Evolutionary conservation across 352 stramenopile genomes (phyloP).

Genomic region (Peronospora belbahrii): DNA sequence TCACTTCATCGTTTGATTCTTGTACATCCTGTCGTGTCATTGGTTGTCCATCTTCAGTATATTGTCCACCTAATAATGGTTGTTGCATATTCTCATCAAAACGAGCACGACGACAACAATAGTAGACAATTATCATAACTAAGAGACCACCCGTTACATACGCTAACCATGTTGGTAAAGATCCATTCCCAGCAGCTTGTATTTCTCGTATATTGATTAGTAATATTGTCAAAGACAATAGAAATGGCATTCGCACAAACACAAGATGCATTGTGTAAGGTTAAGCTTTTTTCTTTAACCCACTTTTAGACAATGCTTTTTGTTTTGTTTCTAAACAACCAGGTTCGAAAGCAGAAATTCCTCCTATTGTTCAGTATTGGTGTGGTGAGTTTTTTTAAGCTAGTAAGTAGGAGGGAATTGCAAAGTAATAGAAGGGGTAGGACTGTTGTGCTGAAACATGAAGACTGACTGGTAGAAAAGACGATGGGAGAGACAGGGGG

Average conservation of each 20-base stretch:
- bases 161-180: conserved; percentile 71
- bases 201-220: too few species aligned
- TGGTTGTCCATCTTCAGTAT: conserved; percentile 81
- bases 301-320: too few species aligned
- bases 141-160: conserved; percentile 78
- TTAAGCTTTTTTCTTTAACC: too few species aligned
- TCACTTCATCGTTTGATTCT: conserved; percentile 74
- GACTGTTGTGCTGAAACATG: conserved; percentile 19
- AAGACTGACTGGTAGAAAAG: conserved; percentile 11
- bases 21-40: conserved; percentile 84
- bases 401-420: conserved; percentile 1
- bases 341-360: too few species aligned
- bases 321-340: too few species aligned
- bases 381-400: too few species aligned
- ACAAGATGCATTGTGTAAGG: too few species aligned
- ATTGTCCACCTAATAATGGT: conserved; percentile 74
- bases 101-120: conserved; percentile 76
- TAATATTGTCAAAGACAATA: too few species aligned
- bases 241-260: too few species aligned
- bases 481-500: conserved; percentile 8
- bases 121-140: conserved; percentile 86
- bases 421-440: conserved; percentile 8
- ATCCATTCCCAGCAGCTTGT: conserved; percentile 32
- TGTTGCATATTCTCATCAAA: conserved; percentile 86
- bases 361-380: too few species aligned